Conservation (phyloP, 805 yeast genomes). For the Cyberlindnera veronae region DNA sequence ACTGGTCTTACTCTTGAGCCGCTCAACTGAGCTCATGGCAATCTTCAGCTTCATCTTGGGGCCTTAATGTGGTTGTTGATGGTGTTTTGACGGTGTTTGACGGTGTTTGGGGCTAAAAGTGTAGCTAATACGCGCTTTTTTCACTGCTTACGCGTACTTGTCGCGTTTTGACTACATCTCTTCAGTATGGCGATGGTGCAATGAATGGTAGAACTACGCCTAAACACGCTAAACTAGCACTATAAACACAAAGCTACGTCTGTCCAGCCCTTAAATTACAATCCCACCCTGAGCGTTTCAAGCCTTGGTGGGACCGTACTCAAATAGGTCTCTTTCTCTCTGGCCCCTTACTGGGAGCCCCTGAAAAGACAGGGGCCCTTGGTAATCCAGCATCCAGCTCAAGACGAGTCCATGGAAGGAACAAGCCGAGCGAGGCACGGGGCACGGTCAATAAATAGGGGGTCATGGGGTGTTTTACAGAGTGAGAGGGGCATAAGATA, state of each 20-base stretch:
- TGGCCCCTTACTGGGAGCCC: slow-evolving; percentile 41
- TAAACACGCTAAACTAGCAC: not conserved
- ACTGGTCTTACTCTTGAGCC: slow-evolving; percentile 26
- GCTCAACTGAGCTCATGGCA: slow-evolving; percentile 26
- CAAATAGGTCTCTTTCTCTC: slow-evolving; percentile 45
- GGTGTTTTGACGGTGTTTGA: too few relatives aligned
- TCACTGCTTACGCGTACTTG: too few relatives aligned
- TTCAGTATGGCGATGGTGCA: too few relatives aligned
- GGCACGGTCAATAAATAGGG: slow-evolving; percentile 32
- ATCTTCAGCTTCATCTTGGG: slow-evolving; percentile 31
- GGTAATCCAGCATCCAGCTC: slow-evolving; percentile 53
- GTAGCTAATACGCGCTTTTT: too few relatives aligned
- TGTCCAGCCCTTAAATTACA: slow-evolving; percentile 29
- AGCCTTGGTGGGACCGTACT: slow-evolving; percentile 49
- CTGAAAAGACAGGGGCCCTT: not conserved
- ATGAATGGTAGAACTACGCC: too few relatives aligned
- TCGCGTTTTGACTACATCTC: too few relatives aligned
- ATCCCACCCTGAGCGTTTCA: slow-evolving; percentile 24
- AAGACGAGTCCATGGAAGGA: slow-evolving; percentile 38
- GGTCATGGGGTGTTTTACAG: not conserved
- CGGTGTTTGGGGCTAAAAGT: too few relatives aligned
- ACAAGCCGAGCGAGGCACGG: slow-evolving; percentile 62
- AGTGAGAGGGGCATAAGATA: not conserved
- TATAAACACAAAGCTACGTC: not conserved
- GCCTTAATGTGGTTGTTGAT: not conserved